Evolutionary conservation across 1,284 basidiomycete species (phyloP), one percentile per base, ranked within the genome.

Genomic region (Boletellus sp.): DNA sequence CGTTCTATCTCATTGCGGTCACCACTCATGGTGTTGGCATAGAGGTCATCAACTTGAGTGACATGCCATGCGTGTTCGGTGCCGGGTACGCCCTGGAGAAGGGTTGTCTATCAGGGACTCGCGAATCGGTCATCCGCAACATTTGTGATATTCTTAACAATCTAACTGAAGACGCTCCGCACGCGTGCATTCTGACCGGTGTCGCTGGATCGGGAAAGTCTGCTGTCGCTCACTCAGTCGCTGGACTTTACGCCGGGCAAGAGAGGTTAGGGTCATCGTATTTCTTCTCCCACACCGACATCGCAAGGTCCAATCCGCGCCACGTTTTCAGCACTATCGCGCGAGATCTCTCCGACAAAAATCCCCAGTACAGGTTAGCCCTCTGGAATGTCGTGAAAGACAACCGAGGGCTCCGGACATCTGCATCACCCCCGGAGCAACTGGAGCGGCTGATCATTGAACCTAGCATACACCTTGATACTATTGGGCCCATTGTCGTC

Each of bases 141-240:
- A 20, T 41, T 14, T 23, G 30, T 5, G 70, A 23, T 63, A 57
- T 44, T 34, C 27, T 44, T 6, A 37, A 36, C n/a, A 22, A 44
- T 19, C 27, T n/a, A 5, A 2, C 27, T 2, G 35, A 44, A 0
- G 26, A 37, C 13, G 35, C 42, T 3, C 42, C 35, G 4, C 35
- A 27, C 8, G 35, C 32, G n/a, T 44, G 35, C 9, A 35, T 44
- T 20, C 42, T 44, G 19, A 37, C 42, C 2, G 42, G 42, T 13
- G 27, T 30, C 5, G 35, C 42, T 10, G 35, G 42, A 6, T 44
- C 29, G 8, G 42, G 42, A 4, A 37, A 44, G 13, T 36, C 42
- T 13, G 35, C 42, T 10, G 22, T 37, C 2, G 27, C 35, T 13
- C 39, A 41, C 23, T 32, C 39, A 11, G 14, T 41, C 4, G 39